phyloP scores from a whole-genome alignment of 495 filamentous ascomycete species.

The Podospora tetraspora region DNA sequence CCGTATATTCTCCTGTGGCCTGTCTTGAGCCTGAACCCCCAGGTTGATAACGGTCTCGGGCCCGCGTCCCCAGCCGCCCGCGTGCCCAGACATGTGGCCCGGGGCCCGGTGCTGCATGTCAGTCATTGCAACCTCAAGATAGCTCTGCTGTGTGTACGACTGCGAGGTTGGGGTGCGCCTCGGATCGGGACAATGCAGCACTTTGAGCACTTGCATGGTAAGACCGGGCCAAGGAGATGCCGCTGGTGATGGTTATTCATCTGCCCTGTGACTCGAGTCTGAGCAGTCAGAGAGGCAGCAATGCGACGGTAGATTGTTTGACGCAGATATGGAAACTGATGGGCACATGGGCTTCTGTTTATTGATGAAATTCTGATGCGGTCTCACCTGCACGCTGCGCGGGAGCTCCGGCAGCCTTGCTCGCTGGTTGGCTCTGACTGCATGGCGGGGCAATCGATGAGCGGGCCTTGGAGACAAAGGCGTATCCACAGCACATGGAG shows the following conservation, averaged over 20 bases:
- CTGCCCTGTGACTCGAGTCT: not conserved
- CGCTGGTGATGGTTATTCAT: not conserved
- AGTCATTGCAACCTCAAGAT: not conserved
- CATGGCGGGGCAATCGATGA: constrained; percentile 5
- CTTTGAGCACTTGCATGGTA: not conserved
- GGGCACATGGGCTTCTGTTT: not conserved
- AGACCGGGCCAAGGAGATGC: constrained; percentile 10
- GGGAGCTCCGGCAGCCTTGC: not conserved
- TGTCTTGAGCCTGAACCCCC: too few relatives aligned
- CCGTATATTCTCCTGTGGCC: too few relatives aligned
- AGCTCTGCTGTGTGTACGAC: not conserved
- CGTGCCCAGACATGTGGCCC: not conserved
- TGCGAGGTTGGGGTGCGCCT: not conserved
- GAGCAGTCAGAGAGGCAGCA: not conserved
- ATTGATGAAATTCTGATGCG: not conserved
- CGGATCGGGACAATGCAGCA: not conserved
- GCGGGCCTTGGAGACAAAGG: not conserved
- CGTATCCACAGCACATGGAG: not conserved
- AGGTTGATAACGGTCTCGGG: not conserved
- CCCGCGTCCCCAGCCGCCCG: not conserved
- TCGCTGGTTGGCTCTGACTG: not conserved
- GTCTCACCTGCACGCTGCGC: not conserved
- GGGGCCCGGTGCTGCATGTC: not conserved
- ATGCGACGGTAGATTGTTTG: not conserved
- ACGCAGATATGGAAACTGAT: not conserved